phyloP scores from a whole-genome alignment of 106 monocot species.

The Platanthera zijinensis region DNA sequence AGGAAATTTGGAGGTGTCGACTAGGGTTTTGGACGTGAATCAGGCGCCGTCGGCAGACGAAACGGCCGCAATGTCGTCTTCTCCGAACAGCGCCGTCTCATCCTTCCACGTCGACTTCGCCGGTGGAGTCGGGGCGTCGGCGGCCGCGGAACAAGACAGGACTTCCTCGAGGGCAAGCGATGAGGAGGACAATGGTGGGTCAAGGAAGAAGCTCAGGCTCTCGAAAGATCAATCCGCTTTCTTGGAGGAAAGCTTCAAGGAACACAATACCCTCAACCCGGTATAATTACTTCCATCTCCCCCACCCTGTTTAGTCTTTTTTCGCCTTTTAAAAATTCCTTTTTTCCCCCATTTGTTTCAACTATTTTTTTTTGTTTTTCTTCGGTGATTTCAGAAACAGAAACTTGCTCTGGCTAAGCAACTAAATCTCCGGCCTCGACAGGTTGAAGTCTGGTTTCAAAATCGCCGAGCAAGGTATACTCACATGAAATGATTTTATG shows the following conservation, averaged over 20 bases:
- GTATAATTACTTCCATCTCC: neutral
- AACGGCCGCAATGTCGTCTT: constrained; percentile 25
- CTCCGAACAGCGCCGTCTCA: constrained; percentile 51
- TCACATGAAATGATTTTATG: neutral
- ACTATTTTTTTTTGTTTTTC: neutral
- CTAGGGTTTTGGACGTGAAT: constrained; percentile 56
- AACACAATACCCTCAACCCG: constrained; percentile 17
- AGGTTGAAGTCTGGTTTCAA: constrained; percentile 78
- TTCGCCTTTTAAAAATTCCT: neutral
- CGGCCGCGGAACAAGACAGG: neutral
- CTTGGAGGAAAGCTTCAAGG: constrained; percentile 12
- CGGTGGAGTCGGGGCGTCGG: neutral
- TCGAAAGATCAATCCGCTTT: constrained; percentile 28
- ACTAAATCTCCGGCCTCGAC: constrained; percentile 58
- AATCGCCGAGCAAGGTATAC: constrained; percentile 63
- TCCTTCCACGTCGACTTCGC: constrained; percentile 37
- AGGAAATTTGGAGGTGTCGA: constrained; percentile 25
- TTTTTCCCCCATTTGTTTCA: neutral
- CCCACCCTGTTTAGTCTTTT: neutral
- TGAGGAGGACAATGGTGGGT: constrained; percentile 30
- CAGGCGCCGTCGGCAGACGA: constrained; percentile 22
- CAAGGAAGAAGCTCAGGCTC: constrained; percentile 40
- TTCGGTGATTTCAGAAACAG: constrained; percentile 38
- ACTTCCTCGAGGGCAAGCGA: constrained; percentile 29
- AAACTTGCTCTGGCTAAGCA: constrained; percentile 58